Percentiles rank a stretch among this genome's conserved stretches.
Evolutionary conservation across 106 monocot species (phyloP).

Genomic region (Apostasia shenzhenica): DNA sequence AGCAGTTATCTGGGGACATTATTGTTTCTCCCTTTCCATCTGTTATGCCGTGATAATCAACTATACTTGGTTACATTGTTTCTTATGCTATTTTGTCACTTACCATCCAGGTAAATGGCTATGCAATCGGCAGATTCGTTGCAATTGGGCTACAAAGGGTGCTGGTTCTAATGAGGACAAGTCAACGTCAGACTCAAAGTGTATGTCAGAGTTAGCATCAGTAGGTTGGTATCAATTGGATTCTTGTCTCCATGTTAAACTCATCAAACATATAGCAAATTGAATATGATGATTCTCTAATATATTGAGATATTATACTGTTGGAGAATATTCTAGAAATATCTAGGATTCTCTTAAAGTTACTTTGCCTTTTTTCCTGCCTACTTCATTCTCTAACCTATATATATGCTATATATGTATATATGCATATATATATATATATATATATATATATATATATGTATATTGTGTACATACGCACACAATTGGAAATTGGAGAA

Average conservation of each 20-base stretch:
- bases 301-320: too few species aligned
- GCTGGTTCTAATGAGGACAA: slow-evolving; percentile 40
- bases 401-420: too few species aligned
- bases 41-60: not conserved
- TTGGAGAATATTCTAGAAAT: too few species aligned
- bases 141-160: slow-evolving; percentile 75
- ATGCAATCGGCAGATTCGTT: slow-evolving; percentile 55
- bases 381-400: too few species aligned
- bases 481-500: too few species aligned
- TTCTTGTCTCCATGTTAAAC: not conserved
- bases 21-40: not conserved
- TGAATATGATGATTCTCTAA: too few species aligned
- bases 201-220: slow-evolving; percentile 31
- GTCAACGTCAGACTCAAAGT: slow-evolving; percentile 38
- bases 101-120: slow-evolving; percentile 48
- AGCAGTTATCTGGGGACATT: not conserved
- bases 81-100: not conserved
- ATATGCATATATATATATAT: too few species aligned
- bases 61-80: not conserved
- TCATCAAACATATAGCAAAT: not conserved
- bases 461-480: too few species aligned
- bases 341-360: too few species aligned
- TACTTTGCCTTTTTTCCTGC: too few species aligned
- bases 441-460: too few species aligned
- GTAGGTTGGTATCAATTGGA: slow-evolving; percentile 14